Conservation (phyloP, 2,329 filamentous ascomycete genomes). For the Didymella sp. region DNA sequence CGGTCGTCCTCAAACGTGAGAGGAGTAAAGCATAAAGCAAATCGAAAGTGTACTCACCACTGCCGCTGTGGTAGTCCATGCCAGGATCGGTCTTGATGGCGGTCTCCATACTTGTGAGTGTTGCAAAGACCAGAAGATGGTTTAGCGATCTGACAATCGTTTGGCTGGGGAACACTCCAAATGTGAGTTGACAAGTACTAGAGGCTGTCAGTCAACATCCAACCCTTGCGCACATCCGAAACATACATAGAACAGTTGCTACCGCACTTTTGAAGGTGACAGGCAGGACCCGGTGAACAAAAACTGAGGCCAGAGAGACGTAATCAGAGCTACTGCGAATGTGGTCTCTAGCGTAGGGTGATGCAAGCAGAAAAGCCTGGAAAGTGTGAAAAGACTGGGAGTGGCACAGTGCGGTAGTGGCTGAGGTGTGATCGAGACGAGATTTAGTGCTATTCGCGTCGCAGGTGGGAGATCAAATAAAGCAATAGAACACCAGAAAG, state of each 20-base stretch:
- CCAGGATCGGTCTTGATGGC: constrained; percentile 45
- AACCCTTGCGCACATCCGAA: constrained; percentile 34
- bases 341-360: not conserved
- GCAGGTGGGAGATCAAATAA: constrained; percentile 24
- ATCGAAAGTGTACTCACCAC: constrained; percentile 37
- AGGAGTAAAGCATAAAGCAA: constrained; percentile 33
- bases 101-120: constrained; percentile 43
- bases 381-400: not conserved
- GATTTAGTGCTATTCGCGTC: constrained; percentile 25
- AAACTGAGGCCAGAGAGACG: constrained; percentile 3
- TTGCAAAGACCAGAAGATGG: constrained; percentile 36
- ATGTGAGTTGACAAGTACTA: constrained; percentile 20
- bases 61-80: constrained; percentile 43
- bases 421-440: constrained; percentile 37
- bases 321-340: constrained; percentile 4
- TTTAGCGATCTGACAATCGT: not conserved
- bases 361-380: constrained; percentile 3
- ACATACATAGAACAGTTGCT: constrained; percentile 30
- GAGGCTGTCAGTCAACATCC: constrained; percentile 33
- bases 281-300: constrained; percentile 9
- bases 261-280: constrained; percentile 16
- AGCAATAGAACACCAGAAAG: constrained; percentile 20
- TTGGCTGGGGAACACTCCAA: not conserved
- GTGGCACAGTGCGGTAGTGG: constrained; percentile 22
- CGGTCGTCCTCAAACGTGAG: constrained; percentile 40